Percentiles rank a stretch among this genome's conserved stretches.
Evolutionary conservation across 768 basidiomycete species (phyloP).

Genomic region (Strobilomyces dryophilus): DNA sequence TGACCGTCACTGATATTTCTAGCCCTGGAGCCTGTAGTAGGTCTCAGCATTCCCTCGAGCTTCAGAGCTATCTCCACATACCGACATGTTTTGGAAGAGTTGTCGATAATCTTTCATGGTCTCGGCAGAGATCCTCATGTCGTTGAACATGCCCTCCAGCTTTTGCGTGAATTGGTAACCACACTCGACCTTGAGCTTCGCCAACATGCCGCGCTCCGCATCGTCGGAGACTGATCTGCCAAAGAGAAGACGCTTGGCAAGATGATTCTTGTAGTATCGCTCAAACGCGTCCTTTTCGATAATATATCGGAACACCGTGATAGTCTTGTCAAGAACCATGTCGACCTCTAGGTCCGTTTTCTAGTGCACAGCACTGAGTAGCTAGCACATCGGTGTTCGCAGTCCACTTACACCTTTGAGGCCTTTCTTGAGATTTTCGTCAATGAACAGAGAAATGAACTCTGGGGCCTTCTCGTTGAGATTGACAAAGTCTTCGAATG

Average conservation of each 20-base stretch:
- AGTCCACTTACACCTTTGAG: slow-evolving; percentile 75
- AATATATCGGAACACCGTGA: slow-evolving; percentile 91
- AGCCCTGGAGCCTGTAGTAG: slow-evolving; percentile 59
- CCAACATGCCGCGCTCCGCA: slow-evolving; percentile 95
- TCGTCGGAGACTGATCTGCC: slow-evolving; percentile 93
- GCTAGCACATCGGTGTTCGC: not conserved
- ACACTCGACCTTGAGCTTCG: slow-evolving; percentile 95
- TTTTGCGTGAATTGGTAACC: slow-evolving; percentile 97
- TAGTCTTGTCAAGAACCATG: slow-evolving; percentile 87
- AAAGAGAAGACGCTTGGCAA: slow-evolving; percentile 86
- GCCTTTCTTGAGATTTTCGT: slow-evolving; percentile 92
- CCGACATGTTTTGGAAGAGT: slow-evolving; percentile 54
- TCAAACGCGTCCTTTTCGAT: slow-evolving; percentile 97
- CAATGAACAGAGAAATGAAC: slow-evolving; percentile 94
- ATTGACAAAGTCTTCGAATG: slow-evolving; percentile 91
- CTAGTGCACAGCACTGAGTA: slow-evolving; percentile 37
- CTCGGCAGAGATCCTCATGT: slow-evolving; percentile 87
- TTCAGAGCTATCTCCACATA: slow-evolving; percentile 33
- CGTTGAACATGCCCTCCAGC: slow-evolving; percentile 98
- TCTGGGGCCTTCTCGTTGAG: slow-evolving; percentile 83
- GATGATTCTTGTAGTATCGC: slow-evolving; percentile 93
- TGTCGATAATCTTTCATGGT: slow-evolving; percentile 71
- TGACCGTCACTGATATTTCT: slow-evolving; percentile 84
- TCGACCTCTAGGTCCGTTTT: slow-evolving; percentile 96
- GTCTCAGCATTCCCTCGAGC: slow-evolving; percentile 8